phyloP scores from a whole-genome alignment of 2,329 filamentous ascomycete genomes.

The Verticillium zaregamsianum region DNA sequence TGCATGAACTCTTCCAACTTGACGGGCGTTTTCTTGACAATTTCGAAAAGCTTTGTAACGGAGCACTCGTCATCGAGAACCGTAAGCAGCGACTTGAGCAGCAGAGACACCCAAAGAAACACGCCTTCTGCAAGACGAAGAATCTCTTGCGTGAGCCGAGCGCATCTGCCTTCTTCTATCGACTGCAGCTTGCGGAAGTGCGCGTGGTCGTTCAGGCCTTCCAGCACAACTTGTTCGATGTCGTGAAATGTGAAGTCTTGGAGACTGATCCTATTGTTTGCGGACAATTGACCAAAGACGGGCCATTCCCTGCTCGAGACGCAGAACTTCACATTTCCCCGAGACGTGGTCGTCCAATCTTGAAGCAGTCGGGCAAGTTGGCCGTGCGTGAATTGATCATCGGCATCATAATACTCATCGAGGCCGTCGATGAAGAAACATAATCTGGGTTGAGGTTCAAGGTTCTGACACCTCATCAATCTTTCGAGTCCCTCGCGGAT shows the following conservation, averaged over 20 bases:
- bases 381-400: not conserved
- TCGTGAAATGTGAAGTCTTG: not conserved
- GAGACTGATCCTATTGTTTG: not conserved
- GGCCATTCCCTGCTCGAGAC: not conserved
- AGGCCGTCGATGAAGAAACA: slow-evolving; percentile 2
- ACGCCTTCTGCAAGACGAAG: not conserved
- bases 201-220: not conserved
- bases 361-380: not conserved
- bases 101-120: not conserved
- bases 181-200: not conserved
- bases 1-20: not conserved
- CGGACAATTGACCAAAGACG: not conserved
- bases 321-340: not conserved
- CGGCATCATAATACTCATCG: not conserved
- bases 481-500: not conserved
- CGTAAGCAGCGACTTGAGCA: not conserved
- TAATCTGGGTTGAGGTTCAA: not conserved
- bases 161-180: not conserved
- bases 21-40: not conserved
- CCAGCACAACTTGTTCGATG: not conserved
- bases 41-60: not conserved
- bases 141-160: not conserved
- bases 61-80: not conserved
- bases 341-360: not conserved
- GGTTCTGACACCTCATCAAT: not conserved